phyloP scores from a whole-genome alignment of 345 rosid species.

The Eucalyptus albens region DNA sequence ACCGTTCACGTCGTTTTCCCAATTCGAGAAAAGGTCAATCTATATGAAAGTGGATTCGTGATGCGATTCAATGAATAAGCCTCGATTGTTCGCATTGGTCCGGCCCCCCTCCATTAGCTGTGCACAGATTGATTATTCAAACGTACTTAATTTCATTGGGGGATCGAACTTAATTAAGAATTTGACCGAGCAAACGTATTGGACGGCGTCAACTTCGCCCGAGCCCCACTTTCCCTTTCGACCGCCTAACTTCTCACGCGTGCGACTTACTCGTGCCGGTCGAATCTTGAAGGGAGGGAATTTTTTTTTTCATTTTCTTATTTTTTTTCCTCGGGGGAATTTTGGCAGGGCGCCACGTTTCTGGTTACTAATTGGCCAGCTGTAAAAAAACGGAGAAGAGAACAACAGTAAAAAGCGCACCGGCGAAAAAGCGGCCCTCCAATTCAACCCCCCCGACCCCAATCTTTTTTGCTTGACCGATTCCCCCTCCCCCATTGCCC shows the following conservation, averaged over 20 bases:
- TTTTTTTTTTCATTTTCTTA: neutral
- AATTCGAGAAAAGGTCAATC: neutral
- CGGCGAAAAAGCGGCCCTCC: neutral
- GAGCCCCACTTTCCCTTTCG: neutral
- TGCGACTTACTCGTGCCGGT: neutral
- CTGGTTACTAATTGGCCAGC: neutral
- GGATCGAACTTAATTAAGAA: neutral
- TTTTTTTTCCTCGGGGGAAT: neutral
- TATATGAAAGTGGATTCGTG: neutral
- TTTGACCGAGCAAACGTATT: neutral
- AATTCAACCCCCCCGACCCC: neutral
- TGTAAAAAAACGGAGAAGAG: neutral
- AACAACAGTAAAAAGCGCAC: neutral
- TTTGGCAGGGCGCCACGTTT: neutral
- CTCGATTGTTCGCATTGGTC: too few species aligned
- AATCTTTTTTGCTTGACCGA: neutral
- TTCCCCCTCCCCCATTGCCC: too few species aligned
- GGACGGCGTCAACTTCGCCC: neutral
- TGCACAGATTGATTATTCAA: neutral
- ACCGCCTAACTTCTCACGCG: neutral
- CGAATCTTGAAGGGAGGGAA: neutral
- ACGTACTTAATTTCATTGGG: neutral
- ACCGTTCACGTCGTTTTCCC: neutral
- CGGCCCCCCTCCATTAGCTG: neutral
- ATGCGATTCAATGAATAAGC: too few species aligned